Base-by-base conservation (phyloP, 768 basidiomycete species). In the Tricholoma flavovirens region DNA sequence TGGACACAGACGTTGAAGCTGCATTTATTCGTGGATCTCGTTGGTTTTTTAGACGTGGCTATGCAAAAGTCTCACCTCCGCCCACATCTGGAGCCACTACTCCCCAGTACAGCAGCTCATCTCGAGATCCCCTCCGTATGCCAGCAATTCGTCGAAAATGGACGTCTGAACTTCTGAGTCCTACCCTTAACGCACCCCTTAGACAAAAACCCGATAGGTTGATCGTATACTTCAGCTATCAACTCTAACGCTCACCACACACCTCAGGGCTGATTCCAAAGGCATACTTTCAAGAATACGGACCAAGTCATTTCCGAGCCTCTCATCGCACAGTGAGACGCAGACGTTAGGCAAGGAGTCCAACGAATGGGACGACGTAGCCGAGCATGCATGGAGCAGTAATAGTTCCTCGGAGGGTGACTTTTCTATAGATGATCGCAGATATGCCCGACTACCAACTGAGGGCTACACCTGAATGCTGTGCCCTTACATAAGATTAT, bases 1-100 rank as follows among this genome's bases (percentile, higher is more conserved):
- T 88, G 54, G 92, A 93, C 62, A 87, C 89, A 0, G 92, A 95
- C 65, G 82, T 82, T 0, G 92, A 93, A 69, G 76, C 74, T 4
- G 87, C 86, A 0, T 89, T 89, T 64, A 70, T 75, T 35, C 79
- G 78, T 52, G 79, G 81, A 2, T 79, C 82, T 17, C 71, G 74
- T 26, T 77, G 79, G 72, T 81, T 81, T 55, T 83, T 80, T 61
- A 78, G 75, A 59, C 79, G 80, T 42, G 77, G 75, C 9, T 77
- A 77, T 30, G 65, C 71, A 22, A 65, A 68, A 29, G 66, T 68
- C 26, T 63, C 70, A 26, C 59, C 65, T 38, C 68, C 72, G 14
- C 66, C 69, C 1, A 68, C 63, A 17, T 73, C 73, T 17, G 72
- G 71, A n/a, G 57, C 55, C 14, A 64, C 68, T 6, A 74, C 72